Evolutionary conservation across 148 eudicot species (phyloP).

Genomic region (Fallopia convolvulus): DNA sequence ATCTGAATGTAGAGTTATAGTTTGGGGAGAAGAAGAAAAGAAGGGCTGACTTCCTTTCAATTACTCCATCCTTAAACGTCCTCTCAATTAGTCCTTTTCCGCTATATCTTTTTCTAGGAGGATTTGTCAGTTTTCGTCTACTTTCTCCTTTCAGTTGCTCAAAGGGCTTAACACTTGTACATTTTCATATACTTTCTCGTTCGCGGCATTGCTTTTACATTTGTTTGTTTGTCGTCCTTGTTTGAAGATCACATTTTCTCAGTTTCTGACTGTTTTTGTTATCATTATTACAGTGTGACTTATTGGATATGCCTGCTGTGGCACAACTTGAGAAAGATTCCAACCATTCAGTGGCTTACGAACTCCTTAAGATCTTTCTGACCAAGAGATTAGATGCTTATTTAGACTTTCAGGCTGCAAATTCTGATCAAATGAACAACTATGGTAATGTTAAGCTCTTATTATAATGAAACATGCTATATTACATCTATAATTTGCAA

Average conservation of each 20-base stretch:
- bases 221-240: not conserved
- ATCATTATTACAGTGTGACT: slow-evolving; percentile 58
- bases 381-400: slow-evolving; percentile 77
- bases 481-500: not conserved
- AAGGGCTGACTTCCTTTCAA: not conserved
- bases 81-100: not conserved
- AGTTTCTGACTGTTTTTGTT: not conserved
- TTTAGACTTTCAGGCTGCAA: slow-evolving; percentile 56
- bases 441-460: slow-evolving; percentile 37
- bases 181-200: not conserved
- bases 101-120: not conserved
- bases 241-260: not conserved
- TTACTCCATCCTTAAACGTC: not conserved
- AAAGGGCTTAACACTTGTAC: not conserved
- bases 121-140: not conserved
- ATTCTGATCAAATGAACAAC: slow-evolving; percentile 46
- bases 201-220: no score
- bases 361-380: slow-evolving; percentile 70
- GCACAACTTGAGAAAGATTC: slow-evolving; percentile 79
- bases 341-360: slow-evolving; percentile 50
- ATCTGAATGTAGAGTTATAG: not conserved
- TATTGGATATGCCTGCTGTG: slow-evolving; percentile 81
- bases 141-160: not conserved
- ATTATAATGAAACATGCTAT: not conserved
- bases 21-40: not conserved